Evolutionary conservation across 495 filamentous ascomycete genomes (phyloP).

Genomic region (Gamarada debralockiae): DNA sequence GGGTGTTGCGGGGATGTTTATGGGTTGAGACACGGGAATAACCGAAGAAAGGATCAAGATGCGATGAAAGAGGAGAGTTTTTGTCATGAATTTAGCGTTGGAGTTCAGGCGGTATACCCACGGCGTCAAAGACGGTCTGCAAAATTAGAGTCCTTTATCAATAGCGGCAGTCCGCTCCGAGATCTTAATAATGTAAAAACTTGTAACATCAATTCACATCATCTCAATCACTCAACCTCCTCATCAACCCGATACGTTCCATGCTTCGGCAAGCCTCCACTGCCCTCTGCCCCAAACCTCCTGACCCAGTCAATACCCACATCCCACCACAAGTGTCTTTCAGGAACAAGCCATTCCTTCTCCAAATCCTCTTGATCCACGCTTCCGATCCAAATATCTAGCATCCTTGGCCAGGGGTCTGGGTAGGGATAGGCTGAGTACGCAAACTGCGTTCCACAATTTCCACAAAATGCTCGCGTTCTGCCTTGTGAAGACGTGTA

Average conservation of each 20-base stretch:
- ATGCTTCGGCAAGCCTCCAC: neutral
- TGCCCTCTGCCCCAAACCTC: neutral
- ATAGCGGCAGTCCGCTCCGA: no score
- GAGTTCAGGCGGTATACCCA: no score
- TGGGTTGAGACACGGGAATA: neutral
- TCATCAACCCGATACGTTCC: no score
- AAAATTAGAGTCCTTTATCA: no score
- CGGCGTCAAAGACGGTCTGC: no score
- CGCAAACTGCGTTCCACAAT: conserved; percentile 8
- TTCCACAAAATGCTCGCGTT: neutral
- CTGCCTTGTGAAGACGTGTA: neutral
- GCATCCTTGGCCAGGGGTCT: conserved; percentile 11
- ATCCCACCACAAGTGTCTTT: conserved; percentile 7
- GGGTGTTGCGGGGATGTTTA: neutral
- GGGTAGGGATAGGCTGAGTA: neutral
- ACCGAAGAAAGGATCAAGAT: no score
- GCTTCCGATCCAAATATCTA: conserved; percentile 9
- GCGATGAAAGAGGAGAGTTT: no score
- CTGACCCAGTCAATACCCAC: conserved; percentile 5
- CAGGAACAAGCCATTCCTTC: conserved; percentile 8
- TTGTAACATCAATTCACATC: no score
- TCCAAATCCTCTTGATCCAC: conserved; percentile 8
- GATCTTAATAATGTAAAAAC: no score
- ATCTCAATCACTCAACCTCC: no score
- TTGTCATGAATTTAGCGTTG: no score